phyloP scores from a whole-genome alignment of 2,329 filamentous ascomycete genomes.

The Byssochlamys sp. region DNA sequence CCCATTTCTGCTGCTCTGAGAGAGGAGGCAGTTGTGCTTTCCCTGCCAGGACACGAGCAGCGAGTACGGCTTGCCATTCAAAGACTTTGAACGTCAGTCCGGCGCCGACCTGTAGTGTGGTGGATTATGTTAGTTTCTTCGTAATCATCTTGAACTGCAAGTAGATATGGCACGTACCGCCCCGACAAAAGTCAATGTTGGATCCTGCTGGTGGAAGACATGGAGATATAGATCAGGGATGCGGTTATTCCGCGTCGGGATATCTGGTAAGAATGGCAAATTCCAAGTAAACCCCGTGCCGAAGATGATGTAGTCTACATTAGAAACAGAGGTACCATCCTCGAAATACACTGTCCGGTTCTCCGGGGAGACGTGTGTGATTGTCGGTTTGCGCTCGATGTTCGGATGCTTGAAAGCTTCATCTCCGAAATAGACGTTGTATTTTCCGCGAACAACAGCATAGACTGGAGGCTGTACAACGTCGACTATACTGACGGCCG shows the following conservation, averaged over 20 bases:
- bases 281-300: constrained; percentile 60
- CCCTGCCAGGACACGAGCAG: constrained; percentile 50
- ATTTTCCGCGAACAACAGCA: constrained; percentile 45
- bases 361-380: constrained; percentile 29
- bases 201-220: constrained; percentile 26
- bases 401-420: constrained; percentile 51
- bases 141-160: background rate
- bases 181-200: constrained; percentile 25
- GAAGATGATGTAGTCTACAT: constrained; percentile 56
- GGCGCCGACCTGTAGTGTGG: constrained; percentile 21
- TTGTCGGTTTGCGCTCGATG: constrained; percentile 21
- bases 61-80: constrained; percentile 58
- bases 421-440: constrained; percentile 49
- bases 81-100: constrained; percentile 58
- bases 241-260: constrained; percentile 29
- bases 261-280: constrained; percentile 49
- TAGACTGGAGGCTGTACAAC: constrained; percentile 41
- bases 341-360: constrained; percentile 44
- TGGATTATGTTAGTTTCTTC: background rate
- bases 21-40: constrained; percentile 42
- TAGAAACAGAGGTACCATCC: constrained; percentile 43
- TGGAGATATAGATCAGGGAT: constrained; percentile 28
- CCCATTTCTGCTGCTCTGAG: constrained; percentile 48
- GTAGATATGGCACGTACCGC: constrained; percentile 33
- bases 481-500: constrained; percentile 44